Evolutionary conservation across 2,329 filamentous ascomycete species (phyloP), one percentile per base, ranked within the genome.

Genomic region (Aspergillus texensis): DNA sequence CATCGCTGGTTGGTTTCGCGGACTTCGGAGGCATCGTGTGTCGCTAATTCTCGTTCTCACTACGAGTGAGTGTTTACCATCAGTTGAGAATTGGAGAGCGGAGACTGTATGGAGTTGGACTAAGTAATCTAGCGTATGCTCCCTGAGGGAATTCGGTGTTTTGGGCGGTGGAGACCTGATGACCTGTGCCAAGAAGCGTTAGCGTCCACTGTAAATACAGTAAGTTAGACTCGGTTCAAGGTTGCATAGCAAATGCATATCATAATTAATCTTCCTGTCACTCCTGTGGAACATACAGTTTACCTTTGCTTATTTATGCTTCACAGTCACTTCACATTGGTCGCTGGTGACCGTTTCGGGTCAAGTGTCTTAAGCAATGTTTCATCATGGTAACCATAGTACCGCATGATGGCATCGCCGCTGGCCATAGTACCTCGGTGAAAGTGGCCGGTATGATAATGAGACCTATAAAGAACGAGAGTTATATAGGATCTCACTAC

Each of bases 1-100:
- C 82, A 64, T 83, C 82, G 60, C 76, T 81, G 9, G 81, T 83
- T 6, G 79, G 77, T 71, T 79, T 79, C 14, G 70, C 64, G 63
- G 61, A 68, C 68, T 79, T 79, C 14, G 76, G 74, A 58, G 72
- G 73, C 77, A 78, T 79, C 41, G 62, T 72, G 62, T 6, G 19
- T 21, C 28, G 26, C 24, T 24, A 56, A 55, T 39, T 32, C 64
- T 57, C 65, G 54, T 59, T 50, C 60, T 46, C 60, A 41, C 39
- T 19, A 43, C n/a, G 26, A 19, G 26, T 19, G 32, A 46, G 34
- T 24, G 26, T 58, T 50, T 52, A 14, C 30, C 21, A 14, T 55
- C 52, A 12, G n/a, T n/a, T 30, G 21, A 55, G 52, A 34, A 19
- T 19, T n/a, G 14, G 4, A 52, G 48, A 52, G 48, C 48, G 28